Base-by-base conservation (phyloP, 176 grass and related monocot genomes). In the Avena insularis region DNA sequence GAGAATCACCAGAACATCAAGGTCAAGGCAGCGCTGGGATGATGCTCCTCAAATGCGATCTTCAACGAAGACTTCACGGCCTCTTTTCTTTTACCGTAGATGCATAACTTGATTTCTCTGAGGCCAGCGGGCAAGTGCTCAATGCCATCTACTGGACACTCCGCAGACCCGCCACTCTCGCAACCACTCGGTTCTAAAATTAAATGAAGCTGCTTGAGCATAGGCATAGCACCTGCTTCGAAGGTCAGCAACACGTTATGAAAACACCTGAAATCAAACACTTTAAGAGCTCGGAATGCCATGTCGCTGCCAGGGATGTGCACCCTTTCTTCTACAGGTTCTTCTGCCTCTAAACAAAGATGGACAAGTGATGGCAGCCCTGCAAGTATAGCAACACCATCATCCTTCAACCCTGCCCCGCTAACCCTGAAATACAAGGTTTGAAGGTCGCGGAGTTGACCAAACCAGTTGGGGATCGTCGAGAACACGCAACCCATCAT, bases 291-390 rank as follows among this genome's bases (percentile, higher is more conserved):
- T 69, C 7, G 65, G 65, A 69, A 69, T 9, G 65, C 65, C 31
- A 69, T 38, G 15, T 6, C 27, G 5, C 63, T 69, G 2, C 65
- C 65, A 8, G 65, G 65, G 65, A 69, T 69, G 65, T 17, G 31
- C 29, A 69, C 33, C 33, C 65, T 38, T 69, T 69, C 65, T 69
- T 69, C 15, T 36, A 19, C 2, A 69, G 31, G 15, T 38, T 19
- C 15, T 36, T 1, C 0, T 69, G 14, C 0, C 0, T 0, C 0
- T 14, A 68, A 8, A 0, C 0, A 0, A 31, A 68, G 64, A 36
- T 3, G 0, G 5, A 69, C 6, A 19, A 69, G 65, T 66, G 63
- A 66, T 66, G 63, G 63, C 63, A 66, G 11, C 63, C 63, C 63
- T 66, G 63, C 63, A 66, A 38, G 65, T 17, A 69, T 67, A 67